phyloP scores from a whole-genome alignment of 2,329 filamentous ascomycete genomes.

The Ceratocystis ficicola region DNA sequence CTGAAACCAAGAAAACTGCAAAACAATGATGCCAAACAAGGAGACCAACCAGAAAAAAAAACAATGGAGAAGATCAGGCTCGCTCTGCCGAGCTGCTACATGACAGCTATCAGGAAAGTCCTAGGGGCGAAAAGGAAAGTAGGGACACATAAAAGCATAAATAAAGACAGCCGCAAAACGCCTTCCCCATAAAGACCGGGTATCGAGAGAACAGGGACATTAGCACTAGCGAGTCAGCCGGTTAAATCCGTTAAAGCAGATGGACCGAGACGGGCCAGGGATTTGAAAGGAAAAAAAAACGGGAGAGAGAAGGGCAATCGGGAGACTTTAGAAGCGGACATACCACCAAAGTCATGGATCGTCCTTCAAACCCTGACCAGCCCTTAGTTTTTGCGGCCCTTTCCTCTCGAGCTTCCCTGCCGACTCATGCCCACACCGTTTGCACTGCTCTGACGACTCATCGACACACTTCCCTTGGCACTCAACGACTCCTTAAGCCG shows the following conservation, averaged over 20 bases:
- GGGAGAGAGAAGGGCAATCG: no score
- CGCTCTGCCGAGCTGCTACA: background rate
- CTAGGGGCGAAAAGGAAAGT: conserved; percentile 23
- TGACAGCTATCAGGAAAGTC: background rate
- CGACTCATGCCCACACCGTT: conserved; percentile 47
- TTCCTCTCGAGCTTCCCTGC: conserved; percentile 40
- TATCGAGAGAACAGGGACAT: background rate
- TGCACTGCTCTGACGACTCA: conserved; percentile 45
- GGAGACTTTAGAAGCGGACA: no score
- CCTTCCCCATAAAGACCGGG: background rate
- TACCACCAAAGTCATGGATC: background rate
- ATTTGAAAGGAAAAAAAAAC: no score
- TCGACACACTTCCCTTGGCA: conserved; percentile 30
- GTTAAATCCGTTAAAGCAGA: no score
- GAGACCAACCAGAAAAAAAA: no score
- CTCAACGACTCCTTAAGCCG: conserved; percentile 40
- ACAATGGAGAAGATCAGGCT: background rate
- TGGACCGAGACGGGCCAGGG: no score
- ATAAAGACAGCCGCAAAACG: conserved; percentile 2
- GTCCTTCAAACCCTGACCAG: background rate
- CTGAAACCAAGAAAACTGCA: no score
- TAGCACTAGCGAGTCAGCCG: background rate
- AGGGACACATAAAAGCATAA: background rate
- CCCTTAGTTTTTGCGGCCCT: conserved; percentile 31
- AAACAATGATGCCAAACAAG: no score